These are phyloP conservation scores for Boechera stricta DNA, from an alignment of 345 rosid genomes.

Conservation along the genomic window DNA sequence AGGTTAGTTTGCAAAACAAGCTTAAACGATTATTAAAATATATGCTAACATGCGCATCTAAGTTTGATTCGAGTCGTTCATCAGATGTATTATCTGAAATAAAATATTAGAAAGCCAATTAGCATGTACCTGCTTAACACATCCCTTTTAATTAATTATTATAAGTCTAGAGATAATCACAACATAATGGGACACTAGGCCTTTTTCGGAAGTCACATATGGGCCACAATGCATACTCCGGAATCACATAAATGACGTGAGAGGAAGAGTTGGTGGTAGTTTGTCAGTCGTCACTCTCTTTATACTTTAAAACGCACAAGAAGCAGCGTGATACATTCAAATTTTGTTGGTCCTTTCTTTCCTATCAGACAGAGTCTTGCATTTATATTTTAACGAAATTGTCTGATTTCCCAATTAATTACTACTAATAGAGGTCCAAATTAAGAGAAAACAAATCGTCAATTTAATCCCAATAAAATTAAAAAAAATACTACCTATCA, in stretches of 20 bases:
- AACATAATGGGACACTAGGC: constrained; percentile 17
- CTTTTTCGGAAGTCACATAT: too few species aligned
- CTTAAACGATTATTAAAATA: background rate
- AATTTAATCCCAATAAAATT: background rate
- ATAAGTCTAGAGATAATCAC: background rate
- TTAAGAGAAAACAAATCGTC: constrained; percentile 5
- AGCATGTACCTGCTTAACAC: background rate
- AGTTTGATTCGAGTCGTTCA: background rate
- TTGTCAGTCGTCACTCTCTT: constrained; percentile 25
- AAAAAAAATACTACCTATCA: background rate
- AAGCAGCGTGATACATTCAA: constrained; percentile 34
- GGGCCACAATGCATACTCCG: too few species aligned
- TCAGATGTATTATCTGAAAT: too few species aligned
- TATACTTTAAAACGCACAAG: constrained; percentile 1
- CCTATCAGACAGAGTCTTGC: background rate
- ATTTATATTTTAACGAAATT: background rate
- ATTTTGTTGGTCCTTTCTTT: constrained; percentile 2
- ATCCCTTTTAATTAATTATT: background rate
- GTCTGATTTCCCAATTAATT: background rate
- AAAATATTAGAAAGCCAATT: too few species aligned
- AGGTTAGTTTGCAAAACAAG: constrained; percentile 5
- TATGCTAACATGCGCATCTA: background rate
- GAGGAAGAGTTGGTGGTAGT: constrained; percentile 22
- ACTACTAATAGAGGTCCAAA: background rate
- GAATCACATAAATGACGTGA: constrained; percentile 26